Conservation (phyloP, 2,329 filamentous ascomycete species). For the Calonectria crousiana region DNA sequence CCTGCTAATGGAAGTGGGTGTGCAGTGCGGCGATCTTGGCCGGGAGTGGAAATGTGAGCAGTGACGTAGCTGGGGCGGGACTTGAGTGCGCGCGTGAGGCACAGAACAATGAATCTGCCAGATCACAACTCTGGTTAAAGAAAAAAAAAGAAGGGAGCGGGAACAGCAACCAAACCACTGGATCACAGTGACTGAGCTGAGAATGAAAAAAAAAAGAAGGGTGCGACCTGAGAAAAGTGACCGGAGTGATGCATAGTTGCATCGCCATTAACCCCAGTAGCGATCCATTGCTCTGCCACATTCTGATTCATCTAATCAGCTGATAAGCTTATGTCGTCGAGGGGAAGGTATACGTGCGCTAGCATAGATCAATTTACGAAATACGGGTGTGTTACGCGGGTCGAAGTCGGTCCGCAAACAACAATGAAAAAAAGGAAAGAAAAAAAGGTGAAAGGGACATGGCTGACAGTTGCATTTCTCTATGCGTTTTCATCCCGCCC, state of each 20-base stretch:
- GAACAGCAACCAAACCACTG: not conserved
- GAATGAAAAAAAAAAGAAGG: not conserved
- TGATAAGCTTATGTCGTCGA: slow-evolving; percentile 1
- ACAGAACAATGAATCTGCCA: not conserved
- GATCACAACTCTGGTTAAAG: not conserved
- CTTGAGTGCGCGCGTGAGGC: not conserved
- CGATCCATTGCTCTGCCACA: not conserved
- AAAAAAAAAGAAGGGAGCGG: not conserved
- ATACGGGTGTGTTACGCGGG: not conserved
- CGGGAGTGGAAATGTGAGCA: not conserved
- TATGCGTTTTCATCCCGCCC: not conserved
- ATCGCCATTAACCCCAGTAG: not conserved
- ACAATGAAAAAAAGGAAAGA: not conserved
- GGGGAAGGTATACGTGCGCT: not conserved
- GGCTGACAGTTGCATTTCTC: not conserved
- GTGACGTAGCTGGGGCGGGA: slow-evolving; percentile 4
- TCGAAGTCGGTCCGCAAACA: not conserved
- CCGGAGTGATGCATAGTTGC: not conserved
- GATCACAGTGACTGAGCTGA: not conserved
- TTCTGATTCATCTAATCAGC: slow-evolving; percentile 9
- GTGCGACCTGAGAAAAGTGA: not conserved
- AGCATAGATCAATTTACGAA: not conserved
- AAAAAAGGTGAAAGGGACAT: no score
- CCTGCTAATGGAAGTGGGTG: not conserved
- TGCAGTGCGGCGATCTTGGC: not conserved